Conservation (phyloP, 108 stramenopile species). For the Licmophora abbreviata region DNA sequence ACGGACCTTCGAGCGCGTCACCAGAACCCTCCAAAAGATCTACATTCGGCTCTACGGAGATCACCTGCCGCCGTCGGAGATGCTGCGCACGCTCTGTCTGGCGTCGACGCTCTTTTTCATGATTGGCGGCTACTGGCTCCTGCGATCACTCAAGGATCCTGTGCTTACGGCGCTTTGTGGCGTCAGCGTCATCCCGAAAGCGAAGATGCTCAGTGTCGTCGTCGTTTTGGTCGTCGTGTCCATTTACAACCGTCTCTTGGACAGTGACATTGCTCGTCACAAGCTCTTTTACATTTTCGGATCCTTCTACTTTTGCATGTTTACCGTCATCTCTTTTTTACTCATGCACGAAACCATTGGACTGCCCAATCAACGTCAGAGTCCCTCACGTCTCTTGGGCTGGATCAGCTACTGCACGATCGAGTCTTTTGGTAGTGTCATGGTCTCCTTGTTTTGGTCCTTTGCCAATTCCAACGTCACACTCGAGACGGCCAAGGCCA, state of each 20-base stretch:
- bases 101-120: constrained; percentile 94
- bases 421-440: constrained; percentile 93
- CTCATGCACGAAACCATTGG: constrained; percentile 84
- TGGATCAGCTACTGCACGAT: constrained; percentile 95
- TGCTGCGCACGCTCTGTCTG: constrained; percentile 80
- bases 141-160: constrained; percentile 91
- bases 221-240: constrained; percentile 88
- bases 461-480: constrained; percentile 90
- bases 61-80: constrained; percentile 70
- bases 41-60: constrained; percentile 86
- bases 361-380: constrained; percentile 67
- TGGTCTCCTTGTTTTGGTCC: constrained; percentile 93
- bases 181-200: constrained; percentile 86
- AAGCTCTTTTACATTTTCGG: constrained; percentile 95
- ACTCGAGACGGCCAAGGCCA: constrained; percentile 87
- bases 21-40: constrained; percentile 31
- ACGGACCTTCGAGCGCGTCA: constrained; percentile 23
- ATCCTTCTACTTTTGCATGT: constrained; percentile 82
- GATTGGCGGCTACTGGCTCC: constrained; percentile 97
- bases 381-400: constrained; percentile 74
- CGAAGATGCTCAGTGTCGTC: constrained; percentile 89
- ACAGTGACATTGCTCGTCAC: constrained; percentile 81
- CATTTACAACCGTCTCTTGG: constrained; percentile 88
- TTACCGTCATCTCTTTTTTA: constrained; percentile 64
- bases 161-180: constrained; percentile 93